These are phyloP conservation scores for Yamadazyma siamensis DNA, from an alignment of 1,139 yeast genomes.

Conservation along the genomic window DNA sequence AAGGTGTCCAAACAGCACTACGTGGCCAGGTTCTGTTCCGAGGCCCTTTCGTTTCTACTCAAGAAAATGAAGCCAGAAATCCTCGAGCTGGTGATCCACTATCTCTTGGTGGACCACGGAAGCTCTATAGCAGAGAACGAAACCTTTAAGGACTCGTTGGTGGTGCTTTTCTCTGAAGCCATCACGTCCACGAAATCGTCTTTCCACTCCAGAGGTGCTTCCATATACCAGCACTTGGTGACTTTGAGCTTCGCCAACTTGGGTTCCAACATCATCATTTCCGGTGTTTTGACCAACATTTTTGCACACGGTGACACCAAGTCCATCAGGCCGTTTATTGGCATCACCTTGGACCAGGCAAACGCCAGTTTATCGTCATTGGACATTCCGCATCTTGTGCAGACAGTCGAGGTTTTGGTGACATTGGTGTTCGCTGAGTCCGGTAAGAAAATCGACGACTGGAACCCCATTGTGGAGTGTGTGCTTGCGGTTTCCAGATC, in stretches of 20 bases:
- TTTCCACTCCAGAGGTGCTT: constrained; percentile 67
- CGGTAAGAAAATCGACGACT: constrained; percentile 55
- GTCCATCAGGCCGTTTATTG: constrained; percentile 47
- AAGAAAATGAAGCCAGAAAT: constrained; percentile 60
- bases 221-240: constrained; percentile 46
- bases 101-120: constrained; percentile 48
- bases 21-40: constrained; percentile 82
- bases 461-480: constrained; percentile 28
- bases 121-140: constrained; percentile 28
- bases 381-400: constrained; percentile 10
- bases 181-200: constrained; percentile 69
- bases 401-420: constrained; percentile 29
- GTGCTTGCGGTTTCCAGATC: neutral
- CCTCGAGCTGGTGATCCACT: constrained; percentile 45
- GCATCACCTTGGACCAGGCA: constrained; percentile 21
- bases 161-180: constrained; percentile 67
- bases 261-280: constrained; percentile 29
- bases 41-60: constrained; percentile 79
- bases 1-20: constrained; percentile 52
- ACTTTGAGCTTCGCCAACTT: constrained; percentile 27
- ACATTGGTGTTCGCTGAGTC: constrained; percentile 63
- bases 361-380: constrained; percentile 9
- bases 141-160: constrained; percentile 54
- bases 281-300: constrained; percentile 60
- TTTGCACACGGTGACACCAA: constrained; percentile 60